Evolutionary conservation across 208 protist species (phyloP).

Genomic region (Leishmania arabica): DNA sequence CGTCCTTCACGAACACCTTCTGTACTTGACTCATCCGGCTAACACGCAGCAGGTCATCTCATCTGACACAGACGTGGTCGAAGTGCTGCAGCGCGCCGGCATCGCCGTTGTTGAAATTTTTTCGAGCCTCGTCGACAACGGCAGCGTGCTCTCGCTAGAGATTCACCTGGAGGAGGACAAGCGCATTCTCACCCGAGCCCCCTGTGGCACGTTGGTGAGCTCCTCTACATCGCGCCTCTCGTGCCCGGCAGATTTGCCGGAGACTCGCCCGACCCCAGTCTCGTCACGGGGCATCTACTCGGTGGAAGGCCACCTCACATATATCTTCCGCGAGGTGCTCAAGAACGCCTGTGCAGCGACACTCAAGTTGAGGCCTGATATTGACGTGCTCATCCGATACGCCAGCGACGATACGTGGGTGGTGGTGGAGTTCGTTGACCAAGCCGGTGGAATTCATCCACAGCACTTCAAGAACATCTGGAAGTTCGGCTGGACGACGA

Average conservation of each 20-base stretch:
- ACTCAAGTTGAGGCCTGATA: slow-evolving; percentile 19
- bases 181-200: slow-evolving; percentile 32
- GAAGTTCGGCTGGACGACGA: slow-evolving; percentile 90
- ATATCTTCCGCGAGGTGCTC: slow-evolving; percentile 81
- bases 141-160: slow-evolving; percentile 36
- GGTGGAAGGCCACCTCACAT: slow-evolving; percentile 73
- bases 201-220: slow-evolving; percentile 37
- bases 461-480: slow-evolving; percentile 61
- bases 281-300: slow-evolving; percentile 40
- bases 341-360: slow-evolving; percentile 88
- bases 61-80: slow-evolving; percentile 39
- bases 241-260: slow-evolving; percentile 21
- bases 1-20: slow-evolving; percentile 84
- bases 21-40: slow-evolving; percentile 52
- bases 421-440: slow-evolving; percentile 77
- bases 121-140: slow-evolving; percentile 33
- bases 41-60: slow-evolving; percentile 51
- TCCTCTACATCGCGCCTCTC: slow-evolving; percentile 43
- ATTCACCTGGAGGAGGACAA: slow-evolving; percentile 71
- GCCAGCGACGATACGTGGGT: slow-evolving; percentile 58
- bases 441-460: slow-evolving; percentile 59
- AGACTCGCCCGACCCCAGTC: neutral
- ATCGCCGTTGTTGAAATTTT: slow-evolving; percentile 71
- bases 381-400: slow-evolving; percentile 52
- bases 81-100: slow-evolving; percentile 52